These are phyloP conservation scores for Backusella westeae DNA, from an alignment of 192 early-diverging fungal genomes.

Conservation along the genomic window DNA sequence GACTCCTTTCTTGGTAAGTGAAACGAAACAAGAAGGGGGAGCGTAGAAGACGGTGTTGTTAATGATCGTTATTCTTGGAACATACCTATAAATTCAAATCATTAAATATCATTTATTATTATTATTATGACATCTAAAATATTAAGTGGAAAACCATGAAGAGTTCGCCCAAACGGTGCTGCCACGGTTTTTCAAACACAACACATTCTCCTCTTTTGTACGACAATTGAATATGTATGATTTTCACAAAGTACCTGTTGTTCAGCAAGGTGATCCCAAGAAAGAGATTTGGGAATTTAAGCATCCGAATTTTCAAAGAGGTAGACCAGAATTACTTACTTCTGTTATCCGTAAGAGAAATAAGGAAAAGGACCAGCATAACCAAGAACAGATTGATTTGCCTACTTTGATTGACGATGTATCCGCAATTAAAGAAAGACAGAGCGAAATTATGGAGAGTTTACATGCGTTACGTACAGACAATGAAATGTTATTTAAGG, in stretches of 20 bases:
- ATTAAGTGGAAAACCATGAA: slow-evolving; percentile 57
- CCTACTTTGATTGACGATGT: slow-evolving; percentile 68
- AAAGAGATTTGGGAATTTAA: slow-evolving; percentile 91
- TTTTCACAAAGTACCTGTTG: slow-evolving; percentile 93
- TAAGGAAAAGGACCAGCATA: slow-evolving; percentile 36
- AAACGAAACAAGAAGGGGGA: not conserved
- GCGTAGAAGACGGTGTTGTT: not conserved
- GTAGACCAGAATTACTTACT: slow-evolving; percentile 83
- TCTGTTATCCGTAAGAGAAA: slow-evolving; percentile 83
- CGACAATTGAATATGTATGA: slow-evolving; percentile 96
- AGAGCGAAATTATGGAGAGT: slow-evolving; percentile 82
- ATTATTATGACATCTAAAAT: not conserved
- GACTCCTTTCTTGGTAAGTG: slow-evolving; percentile 70
- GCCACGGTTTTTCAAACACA: slow-evolving; percentile 91
- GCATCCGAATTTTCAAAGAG: slow-evolving; percentile 85
- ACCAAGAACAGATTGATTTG: slow-evolving; percentile 35
- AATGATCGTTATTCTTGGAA: not conserved
- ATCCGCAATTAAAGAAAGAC: slow-evolving; percentile 84
- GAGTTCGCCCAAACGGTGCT: slow-evolving; percentile 81
- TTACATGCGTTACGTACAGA: slow-evolving; percentile 87
- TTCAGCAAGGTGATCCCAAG: slow-evolving; percentile 81
- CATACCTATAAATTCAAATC: not conserved
- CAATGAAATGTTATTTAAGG: slow-evolving; percentile 86
- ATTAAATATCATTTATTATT: not conserved
- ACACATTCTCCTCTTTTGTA: slow-evolving; percentile 88